phyloP scores from a whole-genome alignment of 495 filamentous ascomycete species.

The Talaromyces nanjingensis region DNA sequence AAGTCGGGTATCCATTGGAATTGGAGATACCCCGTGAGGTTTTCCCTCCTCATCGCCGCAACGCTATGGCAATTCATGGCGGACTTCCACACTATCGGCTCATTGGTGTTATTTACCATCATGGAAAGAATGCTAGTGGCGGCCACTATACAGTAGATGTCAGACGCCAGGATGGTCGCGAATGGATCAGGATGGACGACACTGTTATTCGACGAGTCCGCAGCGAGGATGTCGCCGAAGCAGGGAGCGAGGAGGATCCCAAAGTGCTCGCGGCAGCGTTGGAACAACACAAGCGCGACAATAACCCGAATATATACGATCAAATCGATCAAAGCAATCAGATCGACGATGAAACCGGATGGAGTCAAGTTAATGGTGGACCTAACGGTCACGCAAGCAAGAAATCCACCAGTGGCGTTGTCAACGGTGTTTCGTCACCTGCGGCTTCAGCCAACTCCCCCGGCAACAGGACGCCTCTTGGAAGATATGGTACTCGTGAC shows the following conservation, averaged over 20 bases:
- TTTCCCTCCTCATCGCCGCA: constrained; percentile 70
- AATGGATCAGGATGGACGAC: constrained; percentile 95
- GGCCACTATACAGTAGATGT: constrained; percentile 98
- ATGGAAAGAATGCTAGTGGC: constrained; percentile 89
- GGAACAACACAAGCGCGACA: constrained; percentile 57
- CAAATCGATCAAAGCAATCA: constrained; percentile 58
- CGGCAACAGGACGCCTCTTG: constrained; percentile 52
- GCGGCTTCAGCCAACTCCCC: constrained; percentile 33
- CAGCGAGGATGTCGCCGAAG: constrained; percentile 86
- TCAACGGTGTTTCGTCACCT: constrained; percentile 54
- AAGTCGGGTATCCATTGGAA: constrained; percentile 88
- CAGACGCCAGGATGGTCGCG: constrained; percentile 81
- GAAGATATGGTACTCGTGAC: constrained; percentile 70
- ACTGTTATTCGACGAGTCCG: constrained; percentile 80
- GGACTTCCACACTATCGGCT: constrained; percentile 75
- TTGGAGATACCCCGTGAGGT: constrained; percentile 91
- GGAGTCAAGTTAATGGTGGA: constrained; percentile 75
- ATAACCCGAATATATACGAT: constrained; percentile 48
- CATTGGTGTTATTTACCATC: constrained; percentile 92
- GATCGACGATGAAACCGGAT: constrained; percentile 57
- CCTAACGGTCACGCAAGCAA: constrained; percentile 40
- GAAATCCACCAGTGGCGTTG: constrained; percentile 60
- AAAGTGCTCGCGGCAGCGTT: constrained; percentile 58
- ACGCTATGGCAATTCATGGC: constrained; percentile 51
- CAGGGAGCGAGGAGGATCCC: constrained; percentile 70